Evolutionary conservation across 148 eudicot genomes (phyloP).

Genomic region (Amaranthus cruentus): DNA sequence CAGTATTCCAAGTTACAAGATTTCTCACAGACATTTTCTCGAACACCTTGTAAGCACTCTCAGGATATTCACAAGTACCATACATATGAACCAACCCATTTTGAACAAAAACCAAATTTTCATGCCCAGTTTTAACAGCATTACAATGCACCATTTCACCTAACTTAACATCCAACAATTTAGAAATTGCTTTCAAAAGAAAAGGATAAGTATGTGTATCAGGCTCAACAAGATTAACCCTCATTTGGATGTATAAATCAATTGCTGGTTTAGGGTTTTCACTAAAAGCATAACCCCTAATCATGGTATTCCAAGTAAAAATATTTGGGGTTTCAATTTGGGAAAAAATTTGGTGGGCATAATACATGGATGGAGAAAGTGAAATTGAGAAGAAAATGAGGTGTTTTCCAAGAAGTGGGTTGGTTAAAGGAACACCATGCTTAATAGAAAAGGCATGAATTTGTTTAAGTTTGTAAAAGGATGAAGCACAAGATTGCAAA

Average conservation of each 20-base stretch:
- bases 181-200: slow-evolving; percentile 58
- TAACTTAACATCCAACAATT: slow-evolving; percentile 39
- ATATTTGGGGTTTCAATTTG: slow-evolving; percentile 56
- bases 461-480: slow-evolving; percentile 55
- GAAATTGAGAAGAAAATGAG: slow-evolving; percentile 60
- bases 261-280: slow-evolving; percentile 48
- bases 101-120: slow-evolving; percentile 47
- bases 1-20: slow-evolving; percentile 80
- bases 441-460: slow-evolving; percentile 73
- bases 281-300: slow-evolving; percentile 73
- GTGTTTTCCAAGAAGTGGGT: slow-evolving; percentile 59
- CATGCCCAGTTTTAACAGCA: slow-evolving; percentile 50
- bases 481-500: slow-evolving; percentile 52
- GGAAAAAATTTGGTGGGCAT: slow-evolving; percentile 45
- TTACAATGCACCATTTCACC: slow-evolving; percentile 62
- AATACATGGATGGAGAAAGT: slow-evolving; percentile 44
- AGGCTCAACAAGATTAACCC: slow-evolving; percentile 27
- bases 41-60: slow-evolving; percentile 67
- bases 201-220: slow-evolving; percentile 78
- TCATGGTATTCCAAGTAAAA: slow-evolving; percentile 73
- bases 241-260: slow-evolving; percentile 39
- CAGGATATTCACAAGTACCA: slow-evolving; percentile 45
- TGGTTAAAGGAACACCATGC: slow-evolving; percentile 48
- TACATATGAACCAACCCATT: slow-evolving; percentile 67
- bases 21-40: slow-evolving; percentile 59